Base-by-base conservation (phyloP, 2,329 filamentous ascomycete genomes). In the Fusarium oligoseptatum region DNA sequence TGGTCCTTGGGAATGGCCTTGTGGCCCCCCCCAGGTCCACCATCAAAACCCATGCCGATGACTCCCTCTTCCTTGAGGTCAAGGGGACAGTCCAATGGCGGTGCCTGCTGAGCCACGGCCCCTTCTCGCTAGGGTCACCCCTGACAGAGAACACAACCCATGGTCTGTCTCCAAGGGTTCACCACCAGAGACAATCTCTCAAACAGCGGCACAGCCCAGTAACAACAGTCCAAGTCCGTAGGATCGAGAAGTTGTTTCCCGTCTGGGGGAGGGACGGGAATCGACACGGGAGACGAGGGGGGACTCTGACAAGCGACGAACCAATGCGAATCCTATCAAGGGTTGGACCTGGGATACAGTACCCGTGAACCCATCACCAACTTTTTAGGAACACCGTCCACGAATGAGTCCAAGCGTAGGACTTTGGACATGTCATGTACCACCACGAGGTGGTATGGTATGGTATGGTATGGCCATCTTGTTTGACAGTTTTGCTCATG, bases 31-130 rank as follows among this genome's bases (percentile, higher is more conserved):
- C n/a, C 36, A 52, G 36, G 37, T 60, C 68, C 52, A 43, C 63
- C 69, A 63, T 36, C 64, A 65, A 60, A 43, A 27, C 72, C 72
- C 67, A 48, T 72, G 73, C 76, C 76, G 76, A 76, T 78, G 76
- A 78, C 76, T 78, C 76, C 76, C 66, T 61, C 67, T 55, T 57
- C 22, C n/a, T 34, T 11, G 3, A 37, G 27, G 27, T 39, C 50
- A 50, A 52, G 45, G 32, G 45, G 45, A 63, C 34, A 24, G 60
- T 32, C 61, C 32, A 64, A 64, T 64, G 65, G 55, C 24, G 29
- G 36, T 55, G 45, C 66, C 43, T 48, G 68, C 72, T 75, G 69
- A 75, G 72, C 72, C 72, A 75, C 72, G 52, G 60, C 32, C 20
- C 32, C 20, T 2, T 29, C 17, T 61, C n/a, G 64, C 41, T 32